Conservation (phyloP, 305 asterid species). For the Fraxinus albicans region DNA sequence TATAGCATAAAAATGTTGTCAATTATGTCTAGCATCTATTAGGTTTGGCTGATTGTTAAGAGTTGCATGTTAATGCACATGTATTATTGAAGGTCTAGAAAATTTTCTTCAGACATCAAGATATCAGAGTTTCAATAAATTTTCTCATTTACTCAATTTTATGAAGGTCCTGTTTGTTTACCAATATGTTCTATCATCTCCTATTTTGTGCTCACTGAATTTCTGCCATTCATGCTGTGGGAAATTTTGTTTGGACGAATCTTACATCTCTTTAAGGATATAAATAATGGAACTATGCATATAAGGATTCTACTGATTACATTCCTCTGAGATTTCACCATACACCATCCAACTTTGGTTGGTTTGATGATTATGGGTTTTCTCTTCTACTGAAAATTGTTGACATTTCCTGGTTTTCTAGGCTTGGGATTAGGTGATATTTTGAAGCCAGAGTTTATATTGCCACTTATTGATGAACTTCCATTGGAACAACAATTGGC, state of each 20-base stretch:
- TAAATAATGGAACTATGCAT: constrained; percentile 6
- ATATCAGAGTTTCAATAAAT: background rate
- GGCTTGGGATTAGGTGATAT: constrained; percentile 94
- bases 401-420: constrained; percentile 35
- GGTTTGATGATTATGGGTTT: constrained; percentile 11
- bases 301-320: constrained; percentile 2
- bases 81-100: background rate
- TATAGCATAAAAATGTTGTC: constrained; percentile 7
- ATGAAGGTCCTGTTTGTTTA: background rate
- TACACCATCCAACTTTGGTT: constrained; percentile 5
- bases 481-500: constrained; percentile 66
- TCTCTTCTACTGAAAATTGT: constrained; percentile 18
- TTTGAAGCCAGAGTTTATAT: constrained; percentile 76
- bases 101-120: background rate
- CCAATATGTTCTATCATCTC: background rate
- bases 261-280: constrained; percentile 8
- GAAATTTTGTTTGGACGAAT: constrained; percentile 10
- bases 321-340: constrained; percentile 2
- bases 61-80: background rate
- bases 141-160: constrained; percentile 9
- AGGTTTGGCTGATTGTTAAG: background rate
- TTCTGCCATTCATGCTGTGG: background rate
- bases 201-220: background rate
- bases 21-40: background rate
- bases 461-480: constrained; percentile 66